Conservation (phyloP, 1,284 basidiomycete genomes). For the Austroboletus niveus region DNA sequence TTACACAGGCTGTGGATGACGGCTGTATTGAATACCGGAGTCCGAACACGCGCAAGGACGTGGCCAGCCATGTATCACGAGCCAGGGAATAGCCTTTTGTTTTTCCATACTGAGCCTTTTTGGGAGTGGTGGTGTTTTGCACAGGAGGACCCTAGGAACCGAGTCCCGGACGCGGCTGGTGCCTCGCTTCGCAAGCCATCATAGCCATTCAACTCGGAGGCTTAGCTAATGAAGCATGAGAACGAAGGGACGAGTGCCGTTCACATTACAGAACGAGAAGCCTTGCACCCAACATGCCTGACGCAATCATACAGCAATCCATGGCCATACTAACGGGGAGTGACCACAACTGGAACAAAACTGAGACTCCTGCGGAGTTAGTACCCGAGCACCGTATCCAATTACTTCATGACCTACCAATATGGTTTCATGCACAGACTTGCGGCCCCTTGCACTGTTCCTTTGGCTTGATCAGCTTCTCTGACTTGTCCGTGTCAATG, state of each 20-base stretch:
- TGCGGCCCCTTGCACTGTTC: constrained; percentile 27
- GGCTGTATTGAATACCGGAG: constrained; percentile 20
- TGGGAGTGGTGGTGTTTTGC: not conserved
- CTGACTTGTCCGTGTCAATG: constrained; percentile 29
- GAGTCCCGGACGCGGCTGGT: constrained; percentile 9
- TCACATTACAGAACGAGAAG: constrained; percentile 1
- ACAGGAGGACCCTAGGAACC: constrained; percentile 9
- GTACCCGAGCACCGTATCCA: constrained; percentile 27
- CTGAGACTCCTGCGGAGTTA: constrained; percentile 31
- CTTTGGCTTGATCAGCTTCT: constrained; percentile 25
- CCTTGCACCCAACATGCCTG: constrained; percentile 15
- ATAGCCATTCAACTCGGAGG: constrained; percentile 27
- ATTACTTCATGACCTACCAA: constrained; percentile 33
- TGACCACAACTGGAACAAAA: constrained; percentile 25
- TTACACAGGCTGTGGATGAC: constrained; percentile 9
- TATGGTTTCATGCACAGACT: constrained; percentile 36
- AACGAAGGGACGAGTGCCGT: constrained; percentile 16
- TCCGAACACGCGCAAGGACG: constrained; percentile 9
- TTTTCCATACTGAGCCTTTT: not conserved
- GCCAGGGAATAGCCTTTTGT: constrained; percentile 8
- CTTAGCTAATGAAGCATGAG: constrained; percentile 30
- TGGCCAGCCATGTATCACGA: too few relatives aligned
- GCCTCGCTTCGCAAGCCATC: constrained; percentile 5
- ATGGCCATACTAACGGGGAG: constrained; percentile 10
- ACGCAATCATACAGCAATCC: constrained; percentile 13